Conservation (phyloP, 768 basidiomycete species). For the Termitomyces sp. region DNA sequence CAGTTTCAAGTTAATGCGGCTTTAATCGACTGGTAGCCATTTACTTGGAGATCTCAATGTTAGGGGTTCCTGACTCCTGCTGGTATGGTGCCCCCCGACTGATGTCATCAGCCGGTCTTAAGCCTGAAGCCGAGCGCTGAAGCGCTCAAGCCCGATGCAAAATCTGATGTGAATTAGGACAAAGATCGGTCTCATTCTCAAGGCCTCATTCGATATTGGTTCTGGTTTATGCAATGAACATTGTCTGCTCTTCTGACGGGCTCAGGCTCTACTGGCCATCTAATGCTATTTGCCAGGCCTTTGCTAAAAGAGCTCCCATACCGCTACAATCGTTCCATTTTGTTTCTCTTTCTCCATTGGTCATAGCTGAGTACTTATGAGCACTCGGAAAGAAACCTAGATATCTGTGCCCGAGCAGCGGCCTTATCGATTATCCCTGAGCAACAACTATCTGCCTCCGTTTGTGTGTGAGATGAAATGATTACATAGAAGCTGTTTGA, state of each 20-base stretch:
- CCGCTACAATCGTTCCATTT: background rate
- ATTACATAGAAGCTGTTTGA: too few relatives aligned
- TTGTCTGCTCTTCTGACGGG: background rate
- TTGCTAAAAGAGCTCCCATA: background rate
- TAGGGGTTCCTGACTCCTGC: background rate
- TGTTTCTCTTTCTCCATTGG: background rate
- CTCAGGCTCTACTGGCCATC: background rate
- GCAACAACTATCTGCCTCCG: background rate
- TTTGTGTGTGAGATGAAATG: background rate
- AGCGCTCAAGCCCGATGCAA: too few relatives aligned
- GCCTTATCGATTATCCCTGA: background rate
- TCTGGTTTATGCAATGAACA: too few relatives aligned
- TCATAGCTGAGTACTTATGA: background rate
- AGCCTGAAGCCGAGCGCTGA: too few relatives aligned
- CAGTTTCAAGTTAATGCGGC: background rate
- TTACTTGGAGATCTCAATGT: background rate
- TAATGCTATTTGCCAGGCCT: background rate
- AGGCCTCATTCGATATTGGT: background rate
- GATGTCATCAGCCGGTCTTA: too few relatives aligned
- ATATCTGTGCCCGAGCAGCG: background rate
- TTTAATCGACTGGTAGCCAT: background rate
- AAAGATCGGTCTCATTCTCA: too few relatives aligned
- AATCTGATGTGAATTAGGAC: too few relatives aligned
- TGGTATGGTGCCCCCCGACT: too few relatives aligned
- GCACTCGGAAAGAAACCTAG: background rate